phyloP scores from a whole-genome alignment of 495 filamentous ascomycete genomes.

The Rostrohypoxylon terebratum region DNA sequence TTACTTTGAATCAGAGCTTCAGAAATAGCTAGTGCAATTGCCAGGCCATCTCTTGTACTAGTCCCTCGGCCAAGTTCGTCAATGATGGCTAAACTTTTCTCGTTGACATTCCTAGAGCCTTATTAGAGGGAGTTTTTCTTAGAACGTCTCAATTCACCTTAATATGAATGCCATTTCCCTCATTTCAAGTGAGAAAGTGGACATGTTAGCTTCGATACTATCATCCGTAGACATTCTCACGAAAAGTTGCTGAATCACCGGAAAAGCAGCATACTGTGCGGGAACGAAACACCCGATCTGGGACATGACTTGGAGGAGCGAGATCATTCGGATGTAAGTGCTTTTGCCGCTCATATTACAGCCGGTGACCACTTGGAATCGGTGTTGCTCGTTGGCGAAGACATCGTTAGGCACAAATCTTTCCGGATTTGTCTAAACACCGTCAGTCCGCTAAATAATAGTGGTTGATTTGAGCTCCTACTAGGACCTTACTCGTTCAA shows the following conservation, averaged over 20 bases:
- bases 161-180: conserved; percentile 93
- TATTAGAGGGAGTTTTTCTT: conserved; percentile 43
- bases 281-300: conserved; percentile 95
- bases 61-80: conserved; percentile 96
- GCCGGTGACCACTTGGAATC: conserved; percentile 94
- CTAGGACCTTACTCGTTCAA: conserved; percentile 71
- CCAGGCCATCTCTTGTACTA: conserved; percentile 86
- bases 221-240: conserved; percentile 88
- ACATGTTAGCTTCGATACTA: conserved; percentile 89
- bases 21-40: conserved; percentile 88
- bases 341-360: conserved; percentile 99
- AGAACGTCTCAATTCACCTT: conserved; percentile 62
- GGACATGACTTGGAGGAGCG: conserved; percentile 89
- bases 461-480: neutral
- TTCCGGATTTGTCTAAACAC: conserved; percentile 49
- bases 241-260: conserved; percentile 85
- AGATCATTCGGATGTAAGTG: conserved; percentile 90
- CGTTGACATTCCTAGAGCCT: conserved; percentile 70
- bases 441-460: conserved; percentile 13
- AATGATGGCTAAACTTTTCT: conserved; percentile 81
- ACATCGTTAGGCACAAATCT: conserved; percentile 89
- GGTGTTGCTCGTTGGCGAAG: conserved; percentile 78
- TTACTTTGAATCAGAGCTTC: conserved; percentile 84
- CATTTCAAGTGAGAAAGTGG: conserved; percentile 96
- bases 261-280: conserved; percentile 82